Evolutionary conservation across 1,284 basidiomycete genomes (phyloP).

Genomic region (Cryptococcus sp.): DNA sequence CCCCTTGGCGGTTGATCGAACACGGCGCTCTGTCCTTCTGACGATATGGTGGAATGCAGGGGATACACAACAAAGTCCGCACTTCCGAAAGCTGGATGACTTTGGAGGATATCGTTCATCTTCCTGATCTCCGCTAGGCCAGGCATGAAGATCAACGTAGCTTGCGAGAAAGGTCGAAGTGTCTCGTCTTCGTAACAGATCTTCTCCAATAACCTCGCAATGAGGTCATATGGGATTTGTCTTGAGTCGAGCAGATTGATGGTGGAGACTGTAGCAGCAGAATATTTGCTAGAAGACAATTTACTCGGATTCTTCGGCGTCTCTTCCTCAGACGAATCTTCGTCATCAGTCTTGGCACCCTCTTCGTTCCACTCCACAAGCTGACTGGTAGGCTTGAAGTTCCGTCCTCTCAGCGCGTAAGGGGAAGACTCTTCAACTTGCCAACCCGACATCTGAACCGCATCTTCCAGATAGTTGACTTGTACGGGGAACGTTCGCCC

Average conservation of each 20-base stretch:
- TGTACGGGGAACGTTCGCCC: slow-evolving; percentile 97
- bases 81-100: slow-evolving; percentile 74
- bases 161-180: slow-evolving; percentile 64
- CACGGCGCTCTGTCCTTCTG: slow-evolving; percentile 84
- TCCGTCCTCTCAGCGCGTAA: slow-evolving; percentile 71
- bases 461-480: slow-evolving; percentile 86
- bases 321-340: slow-evolving; percentile 63
- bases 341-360: slow-evolving; percentile 62
- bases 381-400: slow-evolving; percentile 46
- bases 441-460: slow-evolving; percentile 84
- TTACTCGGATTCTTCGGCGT: slow-evolving; percentile 39
- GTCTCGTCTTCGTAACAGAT: slow-evolving; percentile 72
- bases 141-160: slow-evolving; percentile 91
- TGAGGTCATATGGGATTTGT: slow-evolving; percentile 85
- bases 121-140: slow-evolving; percentile 88
- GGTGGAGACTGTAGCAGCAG: slow-evolving; percentile 73
- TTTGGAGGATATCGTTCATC: slow-evolving; percentile 76
- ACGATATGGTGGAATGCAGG: slow-evolving; percentile 90
- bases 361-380: slow-evolving; percentile 75
- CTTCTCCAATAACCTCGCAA: slow-evolving; percentile 78
- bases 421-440: slow-evolving; percentile 78
- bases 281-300: slow-evolving; percentile 56
- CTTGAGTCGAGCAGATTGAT: slow-evolving; percentile 88
- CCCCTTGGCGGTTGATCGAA: slow-evolving; percentile 82
- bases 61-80: slow-evolving; percentile 77